Evolutionary conservation across 495 filamentous ascomycete genomes (phyloP).

Genomic region (Penicillium riverlandense): DNA sequence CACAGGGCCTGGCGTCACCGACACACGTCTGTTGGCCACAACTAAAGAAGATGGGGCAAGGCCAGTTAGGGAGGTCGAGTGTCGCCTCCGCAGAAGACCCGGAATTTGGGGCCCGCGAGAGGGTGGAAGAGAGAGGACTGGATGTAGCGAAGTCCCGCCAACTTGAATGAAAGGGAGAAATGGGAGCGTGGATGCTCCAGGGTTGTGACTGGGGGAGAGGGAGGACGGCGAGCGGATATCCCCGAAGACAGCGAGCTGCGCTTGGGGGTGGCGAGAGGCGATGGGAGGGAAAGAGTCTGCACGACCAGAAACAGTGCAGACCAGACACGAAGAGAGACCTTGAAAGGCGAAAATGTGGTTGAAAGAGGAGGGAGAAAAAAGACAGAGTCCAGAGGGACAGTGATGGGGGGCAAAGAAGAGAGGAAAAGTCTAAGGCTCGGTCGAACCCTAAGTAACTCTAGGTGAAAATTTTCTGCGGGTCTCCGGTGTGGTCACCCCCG

Average conservation of each 20-base stretch:
- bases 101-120: slow-evolving; percentile 82
- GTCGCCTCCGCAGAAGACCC: slow-evolving; percentile 92
- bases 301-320: too few species aligned
- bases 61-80: slow-evolving; percentile 95
- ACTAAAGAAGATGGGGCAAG: slow-evolving; percentile 23
- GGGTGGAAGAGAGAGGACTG: slow-evolving; percentile 81
- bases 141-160: slow-evolving; percentile 81
- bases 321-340: neutral
- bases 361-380: neutral
- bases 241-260: neutral
- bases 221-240: slow-evolving; percentile 3
- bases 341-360: neutral
- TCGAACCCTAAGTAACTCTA: too few species aligned
- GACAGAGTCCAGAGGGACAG: neutral
- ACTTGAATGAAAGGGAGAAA: slow-evolving; percentile 67
- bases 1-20: slow-evolving; percentile 41
- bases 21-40: slow-evolving; percentile 35
- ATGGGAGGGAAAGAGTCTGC: too few species aligned
- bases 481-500: neutral
- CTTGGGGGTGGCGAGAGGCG: too few species aligned
- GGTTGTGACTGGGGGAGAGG: slow-evolving; percentile 13
- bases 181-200: slow-evolving; percentile 33
- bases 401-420: neutral
- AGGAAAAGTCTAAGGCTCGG: too few species aligned
- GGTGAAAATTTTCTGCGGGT: neutral